Evolutionary conservation across 2,329 filamentous ascomycete genomes (phyloP).

Genomic region (Cadophora sp.): DNA sequence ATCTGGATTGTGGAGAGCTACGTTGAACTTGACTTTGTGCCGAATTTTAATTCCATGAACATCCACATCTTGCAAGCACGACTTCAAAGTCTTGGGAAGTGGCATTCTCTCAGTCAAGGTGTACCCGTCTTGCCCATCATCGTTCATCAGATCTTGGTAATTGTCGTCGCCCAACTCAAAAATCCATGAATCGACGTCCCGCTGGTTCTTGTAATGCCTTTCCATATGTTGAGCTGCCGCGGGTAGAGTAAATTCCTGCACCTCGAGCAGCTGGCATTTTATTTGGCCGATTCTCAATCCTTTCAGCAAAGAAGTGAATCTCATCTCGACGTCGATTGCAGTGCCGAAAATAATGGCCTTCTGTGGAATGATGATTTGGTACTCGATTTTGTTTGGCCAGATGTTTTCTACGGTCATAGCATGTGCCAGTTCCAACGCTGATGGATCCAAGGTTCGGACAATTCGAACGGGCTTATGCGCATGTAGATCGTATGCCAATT

Average conservation of each 20-base stretch:
- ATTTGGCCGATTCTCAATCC: constrained; percentile 86
- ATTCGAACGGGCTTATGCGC: constrained; percentile 80
- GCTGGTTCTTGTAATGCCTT: constrained; percentile 67
- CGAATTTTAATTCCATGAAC: constrained; percentile 88
- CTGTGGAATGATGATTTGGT: constrained; percentile 90
- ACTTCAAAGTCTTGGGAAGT: constrained; percentile 80
- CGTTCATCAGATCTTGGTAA: constrained; percentile 73
- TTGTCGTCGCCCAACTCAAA: constrained; percentile 63
- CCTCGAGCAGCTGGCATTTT: constrained; percentile 80
- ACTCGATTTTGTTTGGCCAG: constrained; percentile 97
- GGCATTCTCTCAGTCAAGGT: constrained; percentile 66
- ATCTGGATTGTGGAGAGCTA: constrained; percentile 93
- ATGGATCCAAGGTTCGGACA: constrained; percentile 78
- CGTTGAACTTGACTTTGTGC: constrained; percentile 90
- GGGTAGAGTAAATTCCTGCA: constrained; percentile 68
- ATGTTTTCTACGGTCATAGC: constrained; percentile 97
- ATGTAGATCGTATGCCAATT: constrained; percentile 86
- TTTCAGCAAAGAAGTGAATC: constrained; percentile 87
- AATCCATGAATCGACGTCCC: constrained; percentile 67
- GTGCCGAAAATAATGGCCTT: constrained; percentile 96
- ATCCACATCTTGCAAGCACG: constrained; percentile 89
- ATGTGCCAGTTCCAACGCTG: constrained; percentile 79
- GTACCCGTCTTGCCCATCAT: constrained; percentile 72
- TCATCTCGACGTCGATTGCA: constrained; percentile 82
- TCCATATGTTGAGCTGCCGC: constrained; percentile 53